These are phyloP conservation scores for Lentinula detonsa DNA, from an alignment of 768 basidiomycete genomes.

Conservation along the genomic window DNA sequence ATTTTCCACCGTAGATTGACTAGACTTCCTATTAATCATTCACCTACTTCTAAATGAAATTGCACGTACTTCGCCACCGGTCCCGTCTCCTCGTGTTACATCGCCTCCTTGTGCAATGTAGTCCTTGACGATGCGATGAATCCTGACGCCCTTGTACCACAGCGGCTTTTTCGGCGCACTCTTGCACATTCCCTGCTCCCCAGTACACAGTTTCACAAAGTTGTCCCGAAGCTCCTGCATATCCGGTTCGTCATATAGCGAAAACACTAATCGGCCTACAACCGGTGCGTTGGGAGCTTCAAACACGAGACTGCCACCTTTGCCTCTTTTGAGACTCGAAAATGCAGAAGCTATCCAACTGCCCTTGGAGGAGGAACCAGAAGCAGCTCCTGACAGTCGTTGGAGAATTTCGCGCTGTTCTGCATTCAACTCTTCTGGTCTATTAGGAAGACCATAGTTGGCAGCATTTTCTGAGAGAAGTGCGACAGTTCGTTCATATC, in stretches of 20 bases:
- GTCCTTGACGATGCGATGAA: constrained; percentile 1
- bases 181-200: constrained; percentile 2
- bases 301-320: not conserved
- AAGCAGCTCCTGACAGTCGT: not conserved
- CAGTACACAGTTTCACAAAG: constrained; percentile 1
- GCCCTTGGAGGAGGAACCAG: not conserved
- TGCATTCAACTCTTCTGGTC: not conserved
- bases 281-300: not conserved
- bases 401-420: constrained; percentile 3
- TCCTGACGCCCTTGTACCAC: constrained; percentile 3
- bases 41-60: not conserved
- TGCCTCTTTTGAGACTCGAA: not conserved
- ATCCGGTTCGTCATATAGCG: constrained; percentile 1
- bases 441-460: not conserved
- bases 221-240: not conserved
- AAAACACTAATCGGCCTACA: not conserved
- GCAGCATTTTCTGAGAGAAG: not conserved
- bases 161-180: not conserved
- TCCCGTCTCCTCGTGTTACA: constrained; percentile 1
- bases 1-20: constrained; percentile 4
- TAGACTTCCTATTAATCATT: not conserved
- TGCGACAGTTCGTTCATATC: not conserved
- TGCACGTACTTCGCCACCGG: constrained; percentile 1
- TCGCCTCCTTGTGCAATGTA: constrained; percentile 4
- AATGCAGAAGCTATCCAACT: not conserved